Evolutionary conservation across 345 rosid genomes (phyloP).

Genomic region (Brassica rapa): DNA sequence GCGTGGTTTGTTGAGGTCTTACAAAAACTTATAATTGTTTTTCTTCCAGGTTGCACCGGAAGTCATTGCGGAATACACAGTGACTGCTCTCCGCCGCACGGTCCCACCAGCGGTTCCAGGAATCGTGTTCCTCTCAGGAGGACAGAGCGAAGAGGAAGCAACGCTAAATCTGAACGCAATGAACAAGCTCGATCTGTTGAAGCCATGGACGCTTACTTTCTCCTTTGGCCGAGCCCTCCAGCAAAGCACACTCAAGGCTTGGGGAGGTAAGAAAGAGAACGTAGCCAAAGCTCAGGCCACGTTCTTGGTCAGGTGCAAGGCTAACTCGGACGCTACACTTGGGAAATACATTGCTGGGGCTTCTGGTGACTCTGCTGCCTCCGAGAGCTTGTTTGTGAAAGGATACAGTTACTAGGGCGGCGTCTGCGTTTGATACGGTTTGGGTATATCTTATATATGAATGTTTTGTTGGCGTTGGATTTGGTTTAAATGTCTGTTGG

Average conservation of each 20-base stretch:
- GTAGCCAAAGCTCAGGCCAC: slow-evolving; percentile 69
- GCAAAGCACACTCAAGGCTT: slow-evolving; percentile 88
- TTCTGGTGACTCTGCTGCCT: slow-evolving; percentile 58
- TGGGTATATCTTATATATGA: slow-evolving; percentile 7
- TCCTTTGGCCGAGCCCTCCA: slow-evolving; percentile 95
- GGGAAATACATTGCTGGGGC: slow-evolving; percentile 65
- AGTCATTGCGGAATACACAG: slow-evolving; percentile 75
- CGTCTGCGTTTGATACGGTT: not conserved
- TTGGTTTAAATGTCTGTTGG: slow-evolving; percentile 13
- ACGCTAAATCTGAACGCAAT: slow-evolving; percentile 81
- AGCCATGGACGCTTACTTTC: slow-evolving; percentile 94
- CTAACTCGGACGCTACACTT: slow-evolving; percentile 81
- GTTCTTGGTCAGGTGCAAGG: slow-evolving; percentile 77
- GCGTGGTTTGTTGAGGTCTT: not conserved
- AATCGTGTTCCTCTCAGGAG: slow-evolving; percentile 82
- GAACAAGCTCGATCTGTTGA: slow-evolving; percentile 75
- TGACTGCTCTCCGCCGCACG: slow-evolving; percentile 71
- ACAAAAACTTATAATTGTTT: not conserved
- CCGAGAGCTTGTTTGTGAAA: slow-evolving; percentile 81
- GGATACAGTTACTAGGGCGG: slow-evolving; percentile 73
- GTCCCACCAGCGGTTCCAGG: slow-evolving; percentile 92
- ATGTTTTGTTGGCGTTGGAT: slow-evolving; percentile 14
- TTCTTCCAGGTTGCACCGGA: slow-evolving; percentile 57
- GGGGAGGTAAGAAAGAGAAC: slow-evolving; percentile 85
- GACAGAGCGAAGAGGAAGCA: slow-evolving; percentile 91